These are phyloP conservation scores for Trypanosoma grayi DNA, from an alignment of 208 protist genomes.

Conservation along the genomic window DNA sequence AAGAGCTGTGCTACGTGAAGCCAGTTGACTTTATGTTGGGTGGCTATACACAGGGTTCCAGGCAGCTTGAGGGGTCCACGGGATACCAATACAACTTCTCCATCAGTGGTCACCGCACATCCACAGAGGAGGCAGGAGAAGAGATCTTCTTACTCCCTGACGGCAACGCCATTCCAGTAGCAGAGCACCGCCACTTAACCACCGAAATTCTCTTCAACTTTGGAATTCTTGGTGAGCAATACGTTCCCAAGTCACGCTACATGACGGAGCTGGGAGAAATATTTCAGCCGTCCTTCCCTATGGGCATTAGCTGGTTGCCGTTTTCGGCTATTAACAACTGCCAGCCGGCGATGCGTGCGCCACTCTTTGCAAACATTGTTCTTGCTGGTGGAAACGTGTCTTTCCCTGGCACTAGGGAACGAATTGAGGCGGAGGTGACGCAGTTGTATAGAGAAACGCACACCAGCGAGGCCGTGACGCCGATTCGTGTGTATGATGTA, in stretches of 20 bases:
- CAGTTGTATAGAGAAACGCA: slow-evolving; percentile 87
- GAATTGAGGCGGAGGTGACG: slow-evolving; percentile 87
- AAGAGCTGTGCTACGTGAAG: slow-evolving; percentile 88
- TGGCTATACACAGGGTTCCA: neutral
- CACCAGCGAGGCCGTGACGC: slow-evolving; percentile 76
- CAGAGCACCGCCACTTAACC: slow-evolving; percentile 58
- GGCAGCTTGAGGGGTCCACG: neutral
- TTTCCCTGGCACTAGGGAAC: slow-evolving; percentile 72
- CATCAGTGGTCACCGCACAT: neutral
- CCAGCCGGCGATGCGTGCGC: slow-evolving; percentile 80
- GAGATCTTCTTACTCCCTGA: slow-evolving; percentile 83
- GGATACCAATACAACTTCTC: neutral
- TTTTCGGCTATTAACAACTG: slow-evolving; percentile 92
- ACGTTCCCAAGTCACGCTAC: slow-evolving; percentile 71
- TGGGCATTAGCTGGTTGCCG: slow-evolving; percentile 89
- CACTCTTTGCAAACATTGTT: slow-evolving; percentile 93
- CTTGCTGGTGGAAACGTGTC: slow-evolving; percentile 90
- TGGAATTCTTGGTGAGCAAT: slow-evolving; percentile 57
- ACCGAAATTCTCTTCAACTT: slow-evolving; percentile 89
- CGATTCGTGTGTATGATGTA: slow-evolving; percentile 73
- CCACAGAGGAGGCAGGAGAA: neutral
- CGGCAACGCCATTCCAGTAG: slow-evolving; percentile 78
- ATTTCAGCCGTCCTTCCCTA: slow-evolving; percentile 78
- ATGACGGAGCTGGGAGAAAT: slow-evolving; percentile 81
- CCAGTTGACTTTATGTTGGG: slow-evolving; percentile 2